phyloP scores from a whole-genome alignment of 169 alveolate species.

The Plasmodium coatneyi region DNA sequence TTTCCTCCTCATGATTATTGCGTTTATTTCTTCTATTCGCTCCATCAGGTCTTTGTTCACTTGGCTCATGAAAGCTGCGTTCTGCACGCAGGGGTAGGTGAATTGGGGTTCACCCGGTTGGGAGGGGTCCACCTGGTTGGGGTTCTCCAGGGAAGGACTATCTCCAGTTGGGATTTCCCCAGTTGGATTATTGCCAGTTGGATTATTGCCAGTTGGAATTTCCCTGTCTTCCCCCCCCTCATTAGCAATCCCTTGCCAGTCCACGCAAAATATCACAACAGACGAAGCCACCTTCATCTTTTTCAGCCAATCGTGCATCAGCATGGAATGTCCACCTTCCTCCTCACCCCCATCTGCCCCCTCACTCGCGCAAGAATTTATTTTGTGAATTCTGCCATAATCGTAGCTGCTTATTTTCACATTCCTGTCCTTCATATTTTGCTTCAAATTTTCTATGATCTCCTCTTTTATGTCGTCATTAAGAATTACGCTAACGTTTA shows the following conservation, averaged over 20 bases:
- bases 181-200: neutral
- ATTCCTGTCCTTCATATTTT: slow-evolving; percentile 51
- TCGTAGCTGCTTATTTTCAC: slow-evolving; percentile 52
- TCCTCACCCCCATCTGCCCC: neutral
- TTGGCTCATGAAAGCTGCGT: slow-evolving; percentile 28
- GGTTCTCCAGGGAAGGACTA: neutral
- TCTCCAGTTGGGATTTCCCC: neutral
- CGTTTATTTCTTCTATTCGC: slow-evolving; percentile 54
- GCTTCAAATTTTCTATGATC: slow-evolving; percentile 35
- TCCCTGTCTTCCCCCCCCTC: neutral
- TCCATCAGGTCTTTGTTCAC: slow-evolving; percentile 33
- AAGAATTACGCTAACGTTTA: slow-evolving; percentile 41
- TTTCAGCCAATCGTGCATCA: slow-evolving; percentile 29
- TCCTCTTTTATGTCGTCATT: slow-evolving; percentile 60
- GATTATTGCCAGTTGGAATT: too few relatives aligned
- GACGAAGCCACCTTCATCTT: slow-evolving; percentile 48
- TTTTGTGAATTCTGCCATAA: slow-evolving; percentile 44
- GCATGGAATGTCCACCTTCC: neutral
- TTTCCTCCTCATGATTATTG: slow-evolving; percentile 46
- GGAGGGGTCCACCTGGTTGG: neutral
- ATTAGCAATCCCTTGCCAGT: slow-evolving; percentile 58
- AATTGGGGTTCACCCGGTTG: neutral
- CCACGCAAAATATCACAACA: slow-evolving; percentile 65
- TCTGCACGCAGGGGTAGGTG: neutral
- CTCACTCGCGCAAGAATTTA: slow-evolving; percentile 10